These are phyloP conservation scores for Sporothrix brunneoviolacea DNA, from an alignment of 2,329 filamentous ascomycete species.

Conservation along the genomic window DNA sequence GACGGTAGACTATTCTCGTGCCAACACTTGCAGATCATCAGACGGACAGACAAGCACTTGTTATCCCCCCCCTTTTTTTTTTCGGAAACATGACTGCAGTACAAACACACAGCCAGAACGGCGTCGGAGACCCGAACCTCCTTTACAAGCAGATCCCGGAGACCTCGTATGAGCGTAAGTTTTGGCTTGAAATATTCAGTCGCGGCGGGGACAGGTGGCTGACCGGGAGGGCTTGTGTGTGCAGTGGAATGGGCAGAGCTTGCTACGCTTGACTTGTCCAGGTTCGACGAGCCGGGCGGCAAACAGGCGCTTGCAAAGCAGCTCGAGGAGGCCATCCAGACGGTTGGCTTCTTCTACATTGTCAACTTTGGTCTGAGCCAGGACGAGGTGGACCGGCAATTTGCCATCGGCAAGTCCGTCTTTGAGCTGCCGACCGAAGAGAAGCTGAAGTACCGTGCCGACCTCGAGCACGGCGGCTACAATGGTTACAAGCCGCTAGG, in stretches of 20 bases:
- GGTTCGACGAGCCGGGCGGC: conserved; percentile 27
- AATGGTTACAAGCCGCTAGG: conserved; percentile 44
- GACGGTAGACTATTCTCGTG: too few relatives aligned
- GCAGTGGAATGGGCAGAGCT: conserved; percentile 17
- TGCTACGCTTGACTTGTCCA: conserved; percentile 25
- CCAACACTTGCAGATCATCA: too few relatives aligned
- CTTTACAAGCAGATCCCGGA: conserved; percentile 30
- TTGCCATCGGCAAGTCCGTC: conserved; percentile 48
- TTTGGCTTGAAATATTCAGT: not conserved
- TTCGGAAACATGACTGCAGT: conserved; percentile 10
- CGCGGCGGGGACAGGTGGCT: not conserved
- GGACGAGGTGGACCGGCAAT: conserved; percentile 49
- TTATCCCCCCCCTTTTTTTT: too few relatives aligned
- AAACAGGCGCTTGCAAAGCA: conserved; percentile 28
- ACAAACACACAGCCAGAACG: not conserved
- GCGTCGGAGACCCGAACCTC: conserved; percentile 11
- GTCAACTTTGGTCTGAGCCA: conserved; percentile 51
- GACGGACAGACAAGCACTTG: too few relatives aligned
- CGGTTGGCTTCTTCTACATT: conserved; percentile 46
- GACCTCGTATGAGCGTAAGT: conserved; percentile 29
- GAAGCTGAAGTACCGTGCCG: conserved; percentile 43
- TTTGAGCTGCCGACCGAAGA: conserved; percentile 42
- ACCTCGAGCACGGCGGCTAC: conserved; percentile 41
- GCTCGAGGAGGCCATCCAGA: conserved; percentile 37
- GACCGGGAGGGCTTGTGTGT: not conserved